Evolutionary conservation across 2,329 filamentous ascomycete genomes (phyloP).

Genomic region (Venturia pyrina): DNA sequence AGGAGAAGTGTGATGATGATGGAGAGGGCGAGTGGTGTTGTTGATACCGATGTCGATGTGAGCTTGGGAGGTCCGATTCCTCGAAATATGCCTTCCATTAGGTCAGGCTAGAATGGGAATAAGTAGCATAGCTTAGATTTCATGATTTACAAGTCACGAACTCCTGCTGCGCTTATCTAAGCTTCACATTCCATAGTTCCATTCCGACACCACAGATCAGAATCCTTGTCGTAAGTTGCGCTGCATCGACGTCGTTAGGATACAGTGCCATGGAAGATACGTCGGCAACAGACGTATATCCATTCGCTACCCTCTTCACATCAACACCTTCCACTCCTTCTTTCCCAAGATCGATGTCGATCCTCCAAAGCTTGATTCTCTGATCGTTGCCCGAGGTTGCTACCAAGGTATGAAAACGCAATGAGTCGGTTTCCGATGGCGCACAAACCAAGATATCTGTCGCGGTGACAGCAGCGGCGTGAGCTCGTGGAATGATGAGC

Average conservation of each 20-base stretch:
- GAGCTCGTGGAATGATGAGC: slow-evolving; percentile 46
- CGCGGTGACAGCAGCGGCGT: slow-evolving; percentile 60
- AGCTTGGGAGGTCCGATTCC: neutral
- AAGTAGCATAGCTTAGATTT: no score
- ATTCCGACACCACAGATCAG: slow-evolving; percentile 41
- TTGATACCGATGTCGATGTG: neutral
- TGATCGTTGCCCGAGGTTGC: slow-evolving; percentile 38
- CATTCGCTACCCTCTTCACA: slow-evolving; percentile 23
- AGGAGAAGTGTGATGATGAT: slow-evolving; percentile 5
- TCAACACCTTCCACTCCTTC: slow-evolving; percentile 20
- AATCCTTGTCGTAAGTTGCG: slow-evolving; percentile 17
- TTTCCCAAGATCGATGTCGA: slow-evolving; percentile 18
- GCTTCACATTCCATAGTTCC: slow-evolving; percentile 29
- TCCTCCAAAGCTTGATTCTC: slow-evolving; percentile 36
- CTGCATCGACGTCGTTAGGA: slow-evolving; percentile 12
- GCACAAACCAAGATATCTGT: slow-evolving; percentile 24
- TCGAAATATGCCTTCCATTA: no score
- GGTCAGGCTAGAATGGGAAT: neutral
- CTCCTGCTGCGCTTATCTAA: neutral
- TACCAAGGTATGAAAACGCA: slow-evolving; percentile 15
- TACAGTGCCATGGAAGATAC: slow-evolving; percentile 41
- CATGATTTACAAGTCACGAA: no score
- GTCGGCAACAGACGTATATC: slow-evolving; percentile 44
- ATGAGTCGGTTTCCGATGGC: slow-evolving; percentile 7
- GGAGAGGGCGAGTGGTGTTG: slow-evolving; percentile 5